Base-by-base conservation (phyloP, 2,329 filamentous ascomycete genomes). In the Macrophomina tecta region DNA sequence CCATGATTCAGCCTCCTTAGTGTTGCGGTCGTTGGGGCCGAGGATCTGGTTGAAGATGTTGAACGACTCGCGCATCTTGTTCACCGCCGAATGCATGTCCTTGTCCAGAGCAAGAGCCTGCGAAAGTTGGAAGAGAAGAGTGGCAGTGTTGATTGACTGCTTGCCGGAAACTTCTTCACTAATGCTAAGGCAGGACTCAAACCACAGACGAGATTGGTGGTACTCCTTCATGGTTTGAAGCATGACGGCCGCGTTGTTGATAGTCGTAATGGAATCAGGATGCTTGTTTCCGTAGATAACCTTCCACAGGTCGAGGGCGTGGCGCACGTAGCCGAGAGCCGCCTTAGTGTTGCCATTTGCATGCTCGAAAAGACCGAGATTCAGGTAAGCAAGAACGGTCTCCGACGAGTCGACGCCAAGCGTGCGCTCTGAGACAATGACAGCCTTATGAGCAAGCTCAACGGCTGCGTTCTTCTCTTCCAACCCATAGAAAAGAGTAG, bases 201-300 rank as follows among this genome's bases (percentile, higher is more conserved):
- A 99, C 95, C 95, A 99, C 69, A 94, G 85, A 62, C 95, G 90
- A 53, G 94, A 98, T 80, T 97, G 93, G 73, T 94, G 90, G 82
- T 97, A 99, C 69, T 91, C 90, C 84, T 98, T 97, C 73, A 97
- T 87, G 66, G 93, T 90, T 81, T 99, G 95, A 67, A 99, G 88
- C 95, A 99, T 99, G 68, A 99, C 95, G 7, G 95, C 95, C 23
- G 93, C 94, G 75, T 99, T 99, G 86, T 98, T 99, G 81, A 98
- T 91, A 16, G 95, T 98, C 8, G 96, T 99, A 80, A 99, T 97
- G 8, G 93, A 97, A 81, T 99, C 95, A 3, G 95, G 95, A 80
- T 99, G 95, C 73, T 93, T 91, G 36, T 90, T 84, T 38, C 95
- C 95, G 77, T 97, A 99, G 73, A 98, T 94, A 73, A 98, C 87